These are phyloP conservation scores for Pinus tabuliformis DNA, from an alignment of 75 land plant species.

Conservation along the genomic window DNA sequence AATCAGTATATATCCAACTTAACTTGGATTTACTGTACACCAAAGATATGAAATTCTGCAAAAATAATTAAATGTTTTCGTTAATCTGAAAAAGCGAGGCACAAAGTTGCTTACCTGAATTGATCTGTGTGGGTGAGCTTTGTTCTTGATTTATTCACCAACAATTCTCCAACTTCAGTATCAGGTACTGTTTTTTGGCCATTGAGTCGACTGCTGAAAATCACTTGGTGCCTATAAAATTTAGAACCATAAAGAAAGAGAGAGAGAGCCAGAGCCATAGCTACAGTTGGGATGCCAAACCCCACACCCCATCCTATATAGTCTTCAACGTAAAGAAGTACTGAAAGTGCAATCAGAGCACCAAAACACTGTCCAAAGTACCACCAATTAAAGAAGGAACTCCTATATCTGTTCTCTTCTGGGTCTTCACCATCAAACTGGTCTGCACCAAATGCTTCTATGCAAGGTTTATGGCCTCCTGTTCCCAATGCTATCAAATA, in stretches of 20 bases:
- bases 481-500: slow-evolving; percentile 35
- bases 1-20: too few species aligned
- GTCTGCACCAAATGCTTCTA: slow-evolving; percentile 45
- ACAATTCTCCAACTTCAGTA: neutral
- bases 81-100: too few species aligned
- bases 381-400: slow-evolving; percentile 46
- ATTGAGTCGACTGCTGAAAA: slow-evolving; percentile 22
- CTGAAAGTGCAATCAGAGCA: slow-evolving; percentile 23
- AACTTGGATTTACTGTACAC: too few species aligned
- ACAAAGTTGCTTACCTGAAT: slow-evolving; percentile 10
- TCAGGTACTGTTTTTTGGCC: neutral
- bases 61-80: neutral
- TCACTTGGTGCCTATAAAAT: slow-evolving; percentile 9
- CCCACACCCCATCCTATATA: slow-evolving; percentile 27
- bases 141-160: neutral
- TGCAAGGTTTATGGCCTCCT: slow-evolving; percentile 32
- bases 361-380: slow-evolving; percentile 22
- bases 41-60: neutral
- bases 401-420: slow-evolving; percentile 17
- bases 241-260: slow-evolving; percentile 15
- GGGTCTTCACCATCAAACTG: slow-evolving; percentile 39
- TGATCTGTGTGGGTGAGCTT: neutral
- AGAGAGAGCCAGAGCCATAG: slow-evolving; percentile 11
- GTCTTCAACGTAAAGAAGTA: slow-evolving; percentile 32
- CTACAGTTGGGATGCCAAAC: slow-evolving; percentile 29